Conservation (phyloP, 2,329 filamentous ascomycete genomes). For the Aspergillus oerlinghausenensis region DNA sequence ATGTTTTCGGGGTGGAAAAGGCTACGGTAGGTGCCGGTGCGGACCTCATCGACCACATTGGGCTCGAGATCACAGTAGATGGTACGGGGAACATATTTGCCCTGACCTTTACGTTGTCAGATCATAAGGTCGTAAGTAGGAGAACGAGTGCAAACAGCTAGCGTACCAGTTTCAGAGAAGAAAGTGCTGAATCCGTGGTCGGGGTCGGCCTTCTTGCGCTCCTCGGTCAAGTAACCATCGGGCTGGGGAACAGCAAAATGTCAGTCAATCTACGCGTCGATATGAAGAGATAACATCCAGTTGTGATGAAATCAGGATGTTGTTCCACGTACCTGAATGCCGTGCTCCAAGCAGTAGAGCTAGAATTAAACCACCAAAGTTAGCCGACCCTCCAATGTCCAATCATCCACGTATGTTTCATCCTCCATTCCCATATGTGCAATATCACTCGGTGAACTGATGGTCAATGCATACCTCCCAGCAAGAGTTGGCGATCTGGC, state of each 20-base stretch:
- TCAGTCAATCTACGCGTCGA: background rate
- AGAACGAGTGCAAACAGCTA: constrained; percentile 8
- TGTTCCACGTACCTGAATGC: constrained; percentile 75
- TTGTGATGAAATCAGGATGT: constrained; percentile 9
- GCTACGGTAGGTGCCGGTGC: constrained; percentile 90
- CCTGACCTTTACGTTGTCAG: constrained; percentile 63
- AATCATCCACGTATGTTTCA: constrained; percentile 6
- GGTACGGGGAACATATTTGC: constrained; percentile 97
- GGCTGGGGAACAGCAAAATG: constrained; percentile 56
- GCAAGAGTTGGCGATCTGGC: constrained; percentile 99
- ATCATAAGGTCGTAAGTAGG: background rate
- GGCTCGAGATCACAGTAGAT: constrained; percentile 99
- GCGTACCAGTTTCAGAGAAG: constrained; percentile 97
- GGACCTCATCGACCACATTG: constrained; percentile 98
- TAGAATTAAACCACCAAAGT: constrained; percentile 44
- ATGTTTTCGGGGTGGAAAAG: constrained; percentile 99
- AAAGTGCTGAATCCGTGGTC: constrained; percentile 99
- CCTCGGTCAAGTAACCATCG: constrained; percentile 96
- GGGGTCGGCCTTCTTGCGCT: constrained; percentile 87
- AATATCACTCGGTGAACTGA: background rate
- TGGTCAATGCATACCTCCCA: constrained; percentile 80
- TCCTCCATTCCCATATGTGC: background rate
- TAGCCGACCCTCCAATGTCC: constrained; percentile 19
- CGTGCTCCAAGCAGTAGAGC: constrained; percentile 99
- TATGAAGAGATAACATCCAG: background rate